Conservation (phyloP, 2,329 filamentous ascomycete species). For the Diplodia intermedia region DNA sequence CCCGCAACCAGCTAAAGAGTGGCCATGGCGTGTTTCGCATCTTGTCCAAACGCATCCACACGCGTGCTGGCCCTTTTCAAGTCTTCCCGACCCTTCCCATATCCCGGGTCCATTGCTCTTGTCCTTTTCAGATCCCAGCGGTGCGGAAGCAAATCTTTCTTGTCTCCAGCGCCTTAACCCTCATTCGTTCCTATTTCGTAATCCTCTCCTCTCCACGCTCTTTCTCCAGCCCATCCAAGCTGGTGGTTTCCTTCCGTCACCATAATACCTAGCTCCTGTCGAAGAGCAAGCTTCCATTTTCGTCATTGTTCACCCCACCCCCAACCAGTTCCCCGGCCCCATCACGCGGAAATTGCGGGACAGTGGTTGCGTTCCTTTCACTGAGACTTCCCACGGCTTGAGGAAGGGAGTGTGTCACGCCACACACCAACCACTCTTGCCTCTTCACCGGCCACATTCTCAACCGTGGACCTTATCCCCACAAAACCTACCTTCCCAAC, state of each 20-base stretch:
- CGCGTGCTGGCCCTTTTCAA: constrained; percentile 7
- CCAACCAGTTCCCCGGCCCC: not conserved
- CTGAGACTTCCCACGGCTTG: not conserved
- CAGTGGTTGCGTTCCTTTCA: constrained; percentile 8
- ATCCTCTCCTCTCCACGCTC: constrained; percentile 2
- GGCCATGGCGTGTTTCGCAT: constrained; percentile 18
- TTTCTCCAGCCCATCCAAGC: not conserved
- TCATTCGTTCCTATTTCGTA: constrained; percentile 6
- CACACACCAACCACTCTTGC: constrained; percentile 1
- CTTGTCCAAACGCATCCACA: constrained; percentile 6
- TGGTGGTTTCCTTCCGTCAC: not conserved
- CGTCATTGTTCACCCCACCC: constrained; percentile 12
- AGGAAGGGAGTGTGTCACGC: not conserved
- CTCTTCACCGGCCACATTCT: not conserved
- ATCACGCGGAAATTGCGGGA: constrained; percentile 6
- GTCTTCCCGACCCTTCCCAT: not conserved
- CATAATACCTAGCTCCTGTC: not conserved
- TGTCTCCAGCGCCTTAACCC: constrained; percentile 4
- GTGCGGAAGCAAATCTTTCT: not conserved
- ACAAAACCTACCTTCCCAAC: not conserved
- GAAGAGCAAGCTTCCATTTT: not conserved
- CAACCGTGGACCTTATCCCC: not conserved
- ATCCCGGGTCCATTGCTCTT: not conserved
- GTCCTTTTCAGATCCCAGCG: not conserved
- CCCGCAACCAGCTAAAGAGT: constrained; percentile 21